phyloP scores from a whole-genome alignment of 495 filamentous ascomycete genomes.

The Tuber indicum region DNA sequence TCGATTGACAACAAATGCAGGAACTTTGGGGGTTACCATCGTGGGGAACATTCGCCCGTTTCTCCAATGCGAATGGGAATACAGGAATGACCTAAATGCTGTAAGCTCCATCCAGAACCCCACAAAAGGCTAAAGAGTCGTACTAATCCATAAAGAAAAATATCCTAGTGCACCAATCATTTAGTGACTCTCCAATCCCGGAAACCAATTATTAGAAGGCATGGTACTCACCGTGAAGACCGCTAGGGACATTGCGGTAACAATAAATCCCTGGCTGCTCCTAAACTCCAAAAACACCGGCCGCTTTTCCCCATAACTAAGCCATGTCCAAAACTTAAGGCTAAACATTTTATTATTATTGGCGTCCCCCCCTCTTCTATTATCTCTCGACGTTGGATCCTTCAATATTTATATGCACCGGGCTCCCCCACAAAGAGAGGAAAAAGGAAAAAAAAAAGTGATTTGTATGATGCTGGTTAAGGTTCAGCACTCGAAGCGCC shows the following conservation, averaged over 20 bases:
- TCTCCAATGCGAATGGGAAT: constrained; percentile 67
- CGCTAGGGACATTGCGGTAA: constrained; percentile 52
- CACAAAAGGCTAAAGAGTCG: constrained; percentile 8
- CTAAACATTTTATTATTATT: neutral
- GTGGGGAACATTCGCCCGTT: constrained; percentile 53
- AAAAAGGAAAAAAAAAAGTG: neutral
- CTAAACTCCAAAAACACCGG: constrained; percentile 42
- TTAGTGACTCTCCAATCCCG: constrained; percentile 13
- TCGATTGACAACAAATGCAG: neutral
- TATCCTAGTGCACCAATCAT: constrained; percentile 50
- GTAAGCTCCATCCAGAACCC: constrained; percentile 7
- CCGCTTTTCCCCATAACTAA: constrained; percentile 29
- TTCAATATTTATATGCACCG: neutral
- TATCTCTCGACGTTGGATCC: neutral
- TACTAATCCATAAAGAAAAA: constrained; percentile 71
- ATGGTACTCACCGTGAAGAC: constrained; percentile 49
- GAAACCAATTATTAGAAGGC: constrained; percentile 2
- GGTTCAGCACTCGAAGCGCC: neutral
- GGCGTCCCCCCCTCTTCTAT: neutral
- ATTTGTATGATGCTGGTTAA: neutral
- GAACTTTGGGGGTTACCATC: constrained; percentile 46
- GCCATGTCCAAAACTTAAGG: constrained; percentile 22
- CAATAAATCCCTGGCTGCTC: constrained; percentile 46
- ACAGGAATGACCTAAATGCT: constrained; percentile 63
- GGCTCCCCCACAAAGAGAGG: neutral